Evolutionary conservation across 2,329 filamentous ascomycete genomes (phyloP).

Genomic region (Aureobasidium sp.): DNA sequence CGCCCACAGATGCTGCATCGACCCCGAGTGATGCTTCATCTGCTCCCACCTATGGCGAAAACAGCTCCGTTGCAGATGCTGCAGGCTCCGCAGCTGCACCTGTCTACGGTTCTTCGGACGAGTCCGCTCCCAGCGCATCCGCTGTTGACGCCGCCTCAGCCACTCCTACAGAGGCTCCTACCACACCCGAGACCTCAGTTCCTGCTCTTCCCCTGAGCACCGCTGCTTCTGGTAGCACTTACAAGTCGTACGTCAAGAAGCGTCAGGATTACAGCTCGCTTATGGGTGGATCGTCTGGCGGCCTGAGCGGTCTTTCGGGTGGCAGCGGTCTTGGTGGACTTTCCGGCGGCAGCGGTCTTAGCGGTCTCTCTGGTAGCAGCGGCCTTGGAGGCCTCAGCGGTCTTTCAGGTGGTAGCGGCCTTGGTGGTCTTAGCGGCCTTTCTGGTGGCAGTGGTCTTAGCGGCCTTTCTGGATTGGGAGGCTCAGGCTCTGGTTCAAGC

Average conservation of each 20-base stretch:
- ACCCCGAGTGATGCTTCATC: background rate
- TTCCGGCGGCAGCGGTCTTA: background rate
- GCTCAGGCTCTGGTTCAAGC: background rate
- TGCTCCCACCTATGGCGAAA: background rate
- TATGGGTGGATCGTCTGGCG: background rate
- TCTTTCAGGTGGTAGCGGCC: background rate
- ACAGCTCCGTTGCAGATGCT: background rate
- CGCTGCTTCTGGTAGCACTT: conserved; percentile 3
- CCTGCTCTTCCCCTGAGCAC: conserved; percentile 7
- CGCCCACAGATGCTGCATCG: background rate
- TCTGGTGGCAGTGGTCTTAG: background rate
- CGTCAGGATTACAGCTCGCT: background rate
- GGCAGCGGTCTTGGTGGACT: background rate
- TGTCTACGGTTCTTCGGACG: background rate
- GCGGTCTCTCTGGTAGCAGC: background rate
- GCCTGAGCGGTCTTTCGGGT: background rate
- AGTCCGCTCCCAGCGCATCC: conserved; percentile 1
- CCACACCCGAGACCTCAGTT: background rate
- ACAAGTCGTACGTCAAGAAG: conserved; percentile 11
- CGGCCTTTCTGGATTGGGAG: background rate
- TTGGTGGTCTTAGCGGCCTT: conserved; percentile 1
- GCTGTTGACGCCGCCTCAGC: background rate
- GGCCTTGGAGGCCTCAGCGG: background rate
- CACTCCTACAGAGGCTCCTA: conserved; percentile 5
- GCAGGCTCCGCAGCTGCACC: background rate